Percentiles rank a stretch among this genome's conserved stretches.
phyloP scores from a whole-genome alignment of 345 rosid genomes.

The Excoecaria cochinchinensis region DNA sequence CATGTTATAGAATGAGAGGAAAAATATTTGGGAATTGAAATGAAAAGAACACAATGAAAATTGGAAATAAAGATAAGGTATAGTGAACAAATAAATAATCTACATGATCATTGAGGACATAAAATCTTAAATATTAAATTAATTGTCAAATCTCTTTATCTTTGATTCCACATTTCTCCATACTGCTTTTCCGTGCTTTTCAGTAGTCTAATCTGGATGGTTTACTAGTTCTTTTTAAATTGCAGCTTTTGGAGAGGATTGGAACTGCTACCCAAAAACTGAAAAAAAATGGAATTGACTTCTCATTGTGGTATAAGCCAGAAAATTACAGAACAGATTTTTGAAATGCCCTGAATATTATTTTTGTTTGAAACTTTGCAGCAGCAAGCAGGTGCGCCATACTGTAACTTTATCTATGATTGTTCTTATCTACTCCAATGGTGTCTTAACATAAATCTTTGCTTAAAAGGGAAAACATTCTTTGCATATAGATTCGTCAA shows the following conservation, averaged over 20 bases:
- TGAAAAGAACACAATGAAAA: no score
- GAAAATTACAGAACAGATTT: conserved; percentile 65
- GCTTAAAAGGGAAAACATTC: no score
- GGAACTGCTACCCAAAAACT: conserved; percentile 77
- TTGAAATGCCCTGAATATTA: conserved; percentile 28
- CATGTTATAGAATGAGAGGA: no score
- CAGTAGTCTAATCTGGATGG: background rate
- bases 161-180: no score
- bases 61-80: no score
- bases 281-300: conserved; percentile 77
- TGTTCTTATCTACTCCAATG: background rate
- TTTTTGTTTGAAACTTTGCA: background rate
- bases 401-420: background rate
- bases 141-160: no score
- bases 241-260: conserved; percentile 79
- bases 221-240: conserved; percentile 9
- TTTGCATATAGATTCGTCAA: no score
- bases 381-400: conserved; percentile 28
- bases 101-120: no score
- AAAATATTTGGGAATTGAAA: no score
- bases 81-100: no score
- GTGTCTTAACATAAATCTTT: background rate
- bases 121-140: no score
- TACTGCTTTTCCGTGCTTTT: background rate
- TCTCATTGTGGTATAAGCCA: conserved; percentile 87